phyloP scores from a whole-genome alignment of 1,284 basidiomycete genomes.

The Leucoagaricus sp. region DNA sequence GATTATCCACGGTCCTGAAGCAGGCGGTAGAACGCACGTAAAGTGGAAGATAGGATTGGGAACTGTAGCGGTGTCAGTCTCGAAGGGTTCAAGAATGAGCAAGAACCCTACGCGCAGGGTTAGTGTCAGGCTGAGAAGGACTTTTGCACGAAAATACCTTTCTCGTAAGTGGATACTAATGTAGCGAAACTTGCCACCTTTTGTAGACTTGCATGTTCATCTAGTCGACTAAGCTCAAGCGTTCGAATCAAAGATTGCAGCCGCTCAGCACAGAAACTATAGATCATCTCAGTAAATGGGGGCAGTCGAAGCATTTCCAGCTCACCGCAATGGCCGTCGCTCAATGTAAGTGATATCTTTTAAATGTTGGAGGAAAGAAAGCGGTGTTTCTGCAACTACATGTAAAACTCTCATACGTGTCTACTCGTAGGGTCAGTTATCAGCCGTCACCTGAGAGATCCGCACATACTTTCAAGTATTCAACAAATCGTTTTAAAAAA shows the following conservation, averaged over 20 bases:
- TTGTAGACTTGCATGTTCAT: conserved; percentile 91
- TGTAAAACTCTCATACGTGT: conserved; percentile 98
- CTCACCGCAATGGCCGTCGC: conserved; percentile 86
- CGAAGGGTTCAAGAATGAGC: conserved; percentile 97
- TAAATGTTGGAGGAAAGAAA: conserved; percentile 97
- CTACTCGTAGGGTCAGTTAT: conserved; percentile 38
- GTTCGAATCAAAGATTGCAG: conserved; percentile 94
- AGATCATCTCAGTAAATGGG: not conserved
- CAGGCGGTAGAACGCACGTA: conserved; percentile 59
- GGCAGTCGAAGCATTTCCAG: not conserved
- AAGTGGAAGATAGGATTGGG: conserved; percentile 99
- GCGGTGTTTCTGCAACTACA: conserved; percentile 98
- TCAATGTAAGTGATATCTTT: conserved; percentile 99
- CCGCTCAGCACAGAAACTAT: conserved; percentile 94
- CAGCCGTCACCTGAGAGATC: conserved; percentile 1
- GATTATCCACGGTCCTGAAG: conserved; percentile 7
- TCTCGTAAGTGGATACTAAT: conserved; percentile 97
- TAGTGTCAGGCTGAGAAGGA: conserved; percentile 4
- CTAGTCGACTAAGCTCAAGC: conserved; percentile 86
- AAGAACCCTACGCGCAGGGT: conserved; percentile 74
- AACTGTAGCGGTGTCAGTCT: conserved; percentile 98
- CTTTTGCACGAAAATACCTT: conserved; percentile 62
- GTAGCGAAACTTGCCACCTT: conserved; percentile 98
- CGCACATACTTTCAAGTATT: conserved; percentile 87
- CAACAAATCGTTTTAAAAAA: conserved; percentile 97